Percentiles rank a stretch among this genome's conserved stretches.
phyloP scores from a whole-genome alignment of 2,329 filamentous ascomycete genomes.

The Ramichloridium luteum region DNA sequence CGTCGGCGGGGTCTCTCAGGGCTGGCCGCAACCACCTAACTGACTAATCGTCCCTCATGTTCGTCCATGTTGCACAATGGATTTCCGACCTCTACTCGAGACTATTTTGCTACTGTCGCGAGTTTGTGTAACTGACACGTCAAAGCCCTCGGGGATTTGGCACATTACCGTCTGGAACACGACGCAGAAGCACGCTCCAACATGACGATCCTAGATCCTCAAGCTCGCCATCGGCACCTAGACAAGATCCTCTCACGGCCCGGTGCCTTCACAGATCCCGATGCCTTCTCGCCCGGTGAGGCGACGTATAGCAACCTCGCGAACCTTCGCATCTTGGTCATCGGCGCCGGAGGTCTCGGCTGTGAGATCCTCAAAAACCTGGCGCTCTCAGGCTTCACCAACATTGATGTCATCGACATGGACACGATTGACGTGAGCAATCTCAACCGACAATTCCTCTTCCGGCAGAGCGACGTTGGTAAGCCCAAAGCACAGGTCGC shows the following conservation, averaged over 20 bases:
- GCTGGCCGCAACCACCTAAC: too few relatives aligned
- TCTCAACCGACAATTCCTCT: slow-evolving; percentile 93
- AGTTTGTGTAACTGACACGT: too few relatives aligned
- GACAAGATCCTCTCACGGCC: slow-evolving; percentile 63
- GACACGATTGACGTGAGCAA: slow-evolving; percentile 99
- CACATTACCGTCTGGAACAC: too few relatives aligned
- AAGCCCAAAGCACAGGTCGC: slow-evolving; percentile 90
- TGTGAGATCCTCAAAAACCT: slow-evolving; percentile 96
- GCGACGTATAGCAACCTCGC: slow-evolving; percentile 47
- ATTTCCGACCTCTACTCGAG: too few relatives aligned
- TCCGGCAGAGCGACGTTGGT: slow-evolving; percentile 81
- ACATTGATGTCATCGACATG: slow-evolving; percentile 99
- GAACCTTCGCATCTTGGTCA: slow-evolving; percentile 49
- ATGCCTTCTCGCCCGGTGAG: slow-evolving; percentile 31
- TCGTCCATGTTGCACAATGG: too few relatives aligned
- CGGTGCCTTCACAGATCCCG: slow-evolving; percentile 69
- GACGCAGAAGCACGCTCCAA: too few relatives aligned
- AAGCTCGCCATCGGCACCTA: slow-evolving; percentile 57
- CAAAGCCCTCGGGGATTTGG: too few relatives aligned
- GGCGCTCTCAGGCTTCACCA: slow-evolving; percentile 85
- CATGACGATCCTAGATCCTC: too few relatives aligned
- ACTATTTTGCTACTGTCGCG: too few relatives aligned
- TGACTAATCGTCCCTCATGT: too few relatives aligned
- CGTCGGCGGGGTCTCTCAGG: too few relatives aligned
- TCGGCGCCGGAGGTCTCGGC: slow-evolving; percentile 83